Evolutionary conservation across 2,329 filamentous ascomycete species (phyloP), one percentile per base, ranked within the genome.

Genomic region (Fusarium ramigenum): DNA sequence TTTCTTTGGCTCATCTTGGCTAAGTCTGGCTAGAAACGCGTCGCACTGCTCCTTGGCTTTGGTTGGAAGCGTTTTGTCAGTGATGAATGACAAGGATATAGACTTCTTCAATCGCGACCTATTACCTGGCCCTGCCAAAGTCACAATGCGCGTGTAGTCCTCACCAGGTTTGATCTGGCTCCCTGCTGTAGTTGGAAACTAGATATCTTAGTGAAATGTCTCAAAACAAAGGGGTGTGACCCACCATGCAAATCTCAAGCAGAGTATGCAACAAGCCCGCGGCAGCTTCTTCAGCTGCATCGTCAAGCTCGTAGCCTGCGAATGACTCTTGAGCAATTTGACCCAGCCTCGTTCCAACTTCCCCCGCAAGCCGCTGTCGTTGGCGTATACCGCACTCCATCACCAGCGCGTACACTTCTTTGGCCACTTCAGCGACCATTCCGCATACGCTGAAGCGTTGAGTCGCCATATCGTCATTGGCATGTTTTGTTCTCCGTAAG

Each of bases 211-310:
- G 30, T 30, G 10, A 21, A 2, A 2, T 12, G 50, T 40, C 7
- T 14, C 0, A 14, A 2, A 5, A 6, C 0, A 0, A 0, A 10
- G 9, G 7, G 0, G n/a, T 0, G 0, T 0, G 5, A 7, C 4
- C 2, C 3, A 59, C 56, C 19, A 50, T 23, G 23, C 56, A 59
- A 1, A 59, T 21, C 0, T 19, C 19, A 9, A 59, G 11, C 0
- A 59, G 19, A 0, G 10, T 30, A 30, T 49, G 42, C 1, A 59
- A 2, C 0, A 59, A 2, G 0, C 0, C 6, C 4, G 23, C 23
- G 0, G 56, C 42, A 0, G 23, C 6, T 0, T 30, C 15, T 18
- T 59, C 56, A 8, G 23, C 32, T 0, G 9, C 19, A 4, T 37
- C 19, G 2, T 59, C 42, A 30, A 54, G 36, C 23, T 59, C 56